phyloP scores from a whole-genome alignment of 2,329 filamentous ascomycete genomes.

The Claviceps purpurea region DNA sequence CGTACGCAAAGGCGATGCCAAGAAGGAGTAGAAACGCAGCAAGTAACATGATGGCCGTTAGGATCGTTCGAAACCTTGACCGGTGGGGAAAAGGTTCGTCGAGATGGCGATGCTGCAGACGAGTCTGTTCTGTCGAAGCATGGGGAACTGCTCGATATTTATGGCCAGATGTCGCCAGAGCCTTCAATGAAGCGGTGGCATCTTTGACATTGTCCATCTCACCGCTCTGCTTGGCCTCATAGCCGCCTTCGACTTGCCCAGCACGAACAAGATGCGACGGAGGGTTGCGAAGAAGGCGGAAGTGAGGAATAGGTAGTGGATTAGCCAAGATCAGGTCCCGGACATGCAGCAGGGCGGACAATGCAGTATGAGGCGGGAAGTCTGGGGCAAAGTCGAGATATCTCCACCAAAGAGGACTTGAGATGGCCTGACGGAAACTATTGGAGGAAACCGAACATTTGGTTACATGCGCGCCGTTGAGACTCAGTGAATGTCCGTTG shows the following conservation, averaged over 20 bases:
- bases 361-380: no score
- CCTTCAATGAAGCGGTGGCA: slow-evolving; percentile 7
- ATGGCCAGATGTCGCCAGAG: slow-evolving; percentile 11
- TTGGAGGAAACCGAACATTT: no score
- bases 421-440: no score
- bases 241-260: background rate
- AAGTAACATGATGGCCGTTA: slow-evolving; percentile 8
- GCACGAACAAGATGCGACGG: background rate
- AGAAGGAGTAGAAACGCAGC: slow-evolving; percentile 7
- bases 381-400: no score
- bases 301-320: background rate
- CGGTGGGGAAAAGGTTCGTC: background rate
- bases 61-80: slow-evolving; percentile 8
- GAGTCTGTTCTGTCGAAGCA: slow-evolving; percentile 2
- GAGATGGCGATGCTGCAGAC: background rate
- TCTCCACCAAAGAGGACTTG: no score
- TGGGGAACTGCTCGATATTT: slow-evolving; percentile 17
- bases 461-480: no score
- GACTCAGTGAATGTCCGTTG: no score
- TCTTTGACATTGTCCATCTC: slow-evolving; percentile 5
- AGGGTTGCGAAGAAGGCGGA: background rate
- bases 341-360: no score
- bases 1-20: slow-evolving; percentile 10
- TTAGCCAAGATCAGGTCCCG: no score
- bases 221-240: background rate